Evolutionary conservation across 2,329 filamentous ascomycete species (phyloP).

Genomic region (Ophiosphaerella narmari): DNA sequence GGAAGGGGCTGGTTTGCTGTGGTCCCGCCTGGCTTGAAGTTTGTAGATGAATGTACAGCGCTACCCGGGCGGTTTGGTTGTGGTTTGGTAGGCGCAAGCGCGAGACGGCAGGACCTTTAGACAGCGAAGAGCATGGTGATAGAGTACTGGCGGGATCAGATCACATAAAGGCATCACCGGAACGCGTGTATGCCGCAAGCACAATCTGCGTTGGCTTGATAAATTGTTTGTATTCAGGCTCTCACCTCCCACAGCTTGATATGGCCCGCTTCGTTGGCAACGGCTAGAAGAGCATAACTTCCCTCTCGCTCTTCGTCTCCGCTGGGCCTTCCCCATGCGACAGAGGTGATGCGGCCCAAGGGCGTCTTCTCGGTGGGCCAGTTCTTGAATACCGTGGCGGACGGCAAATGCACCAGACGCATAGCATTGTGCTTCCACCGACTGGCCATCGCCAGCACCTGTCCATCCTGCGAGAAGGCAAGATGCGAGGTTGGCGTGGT

Average conservation of each 20-base stretch:
- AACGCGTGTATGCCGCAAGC: too few species aligned
- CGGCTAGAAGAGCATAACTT: constrained; percentile 64
- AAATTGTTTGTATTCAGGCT: constrained; percentile 18
- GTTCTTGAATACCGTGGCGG: constrained; percentile 92
- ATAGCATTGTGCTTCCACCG: constrained; percentile 87
- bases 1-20: too few species aligned
- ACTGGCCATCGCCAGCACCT: constrained; percentile 85
- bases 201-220: too few species aligned
- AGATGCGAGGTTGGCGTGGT: constrained; percentile 82
- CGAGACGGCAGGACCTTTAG: too few species aligned
- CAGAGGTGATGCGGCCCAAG: constrained; percentile 74
- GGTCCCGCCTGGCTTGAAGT: too few species aligned
- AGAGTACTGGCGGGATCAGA: too few species aligned
- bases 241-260: constrained; percentile 81
- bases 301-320: constrained; percentile 66
- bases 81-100: background rate
- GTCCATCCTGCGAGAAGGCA: constrained; percentile 84
- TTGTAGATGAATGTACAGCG: too few species aligned
- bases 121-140: too few species aligned
- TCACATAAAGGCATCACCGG: too few species aligned
- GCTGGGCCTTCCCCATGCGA: constrained; percentile 52
- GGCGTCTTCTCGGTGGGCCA: constrained; percentile 94
- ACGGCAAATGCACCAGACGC: constrained; percentile 84
- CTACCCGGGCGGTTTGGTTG: too few species aligned
- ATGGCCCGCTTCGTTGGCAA: constrained; percentile 87